Base-by-base conservation (phyloP, 805 yeast genomes). In the Hanseniaspora occidentalis region DNA sequence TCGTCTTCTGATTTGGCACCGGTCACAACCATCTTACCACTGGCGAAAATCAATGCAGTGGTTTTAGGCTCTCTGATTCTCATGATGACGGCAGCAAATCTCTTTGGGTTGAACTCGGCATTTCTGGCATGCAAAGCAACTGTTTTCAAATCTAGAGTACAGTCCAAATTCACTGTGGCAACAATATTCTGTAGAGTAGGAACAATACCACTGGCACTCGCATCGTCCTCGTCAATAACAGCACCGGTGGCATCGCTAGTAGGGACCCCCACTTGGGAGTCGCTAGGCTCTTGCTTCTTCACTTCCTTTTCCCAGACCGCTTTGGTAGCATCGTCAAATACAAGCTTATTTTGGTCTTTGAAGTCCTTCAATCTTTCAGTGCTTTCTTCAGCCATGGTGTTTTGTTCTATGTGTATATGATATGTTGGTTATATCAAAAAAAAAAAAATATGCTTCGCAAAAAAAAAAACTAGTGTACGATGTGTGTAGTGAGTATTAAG, bases 21-120 rank as follows among this genome's bases (percentile, higher is more conserved):
- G 23, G 97, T 92, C 13, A 92, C 98, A 50, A 92, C 98, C 98
- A 92, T 92, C 63, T 92, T 92, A 55, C 98, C 98, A 2, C 96
- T 86, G 1, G 98, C 98, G 62, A 92, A 92, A 49, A 92, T 92
- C 50, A 92, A 70, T 0, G 98, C 97, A 2, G 98, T 92, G 1
- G 98, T 92, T 62, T 92, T 92, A 14, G 98, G 98, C 61, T 92
- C 98, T 64, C 98, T 77, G 52, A 92, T 92, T 71, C 98, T 84
- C 98, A 92, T 92, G 52, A 92, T 92, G 38, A 92, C 98, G 44
- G 98, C 98, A 11, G 98, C 98, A 68, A 92, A 92, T 69, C 98
- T 94, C 60, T 83, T 85, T 39, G 98, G 98, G 55, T 92, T 92
- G 65, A 92, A 92, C 61, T 92, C 98, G 26, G 98, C 98, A 64